Conservation (phyloP, 257 asterid genomes). For the Solanum paucissectum region DNA sequence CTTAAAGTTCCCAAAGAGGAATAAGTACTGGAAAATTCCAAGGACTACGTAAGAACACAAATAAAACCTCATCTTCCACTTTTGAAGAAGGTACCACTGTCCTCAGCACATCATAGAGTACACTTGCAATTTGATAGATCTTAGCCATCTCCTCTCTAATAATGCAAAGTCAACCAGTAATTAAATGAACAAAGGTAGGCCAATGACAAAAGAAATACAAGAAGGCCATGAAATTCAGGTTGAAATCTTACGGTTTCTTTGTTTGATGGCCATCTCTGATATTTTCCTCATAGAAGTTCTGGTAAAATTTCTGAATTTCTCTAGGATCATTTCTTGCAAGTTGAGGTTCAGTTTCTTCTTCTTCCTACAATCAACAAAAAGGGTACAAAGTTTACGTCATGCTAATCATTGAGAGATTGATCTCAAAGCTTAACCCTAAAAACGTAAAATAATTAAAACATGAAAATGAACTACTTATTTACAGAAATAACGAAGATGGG, state of each 20-base stretch:
- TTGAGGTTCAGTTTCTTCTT: conserved; percentile 30
- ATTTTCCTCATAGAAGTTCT: conserved; percentile 54
- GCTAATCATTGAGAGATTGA: neutral
- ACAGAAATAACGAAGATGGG: neutral
- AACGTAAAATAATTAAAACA: neutral
- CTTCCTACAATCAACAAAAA: conserved; percentile 55
- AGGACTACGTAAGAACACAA: conserved; percentile 1
- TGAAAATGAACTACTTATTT: neutral
- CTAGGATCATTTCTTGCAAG: conserved; percentile 55
- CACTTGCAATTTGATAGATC: conserved; percentile 82
- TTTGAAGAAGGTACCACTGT: conserved; percentile 50
- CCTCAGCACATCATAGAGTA: conserved; percentile 68
- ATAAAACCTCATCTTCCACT: conserved; percentile 64
- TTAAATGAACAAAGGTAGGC: neutral
- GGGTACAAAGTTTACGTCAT: neutral
- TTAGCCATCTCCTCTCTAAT: conserved; percentile 92
- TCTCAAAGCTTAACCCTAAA: neutral
- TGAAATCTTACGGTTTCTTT: conserved; percentile 70
- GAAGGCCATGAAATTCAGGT: neutral
- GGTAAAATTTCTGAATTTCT: conserved; percentile 65
- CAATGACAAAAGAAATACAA: neutral
- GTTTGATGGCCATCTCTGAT: conserved; percentile 74
- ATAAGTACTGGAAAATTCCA: neutral
- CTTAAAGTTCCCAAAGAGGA: neutral
- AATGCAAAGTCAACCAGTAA: conserved; percentile 5